Evolutionary conservation across 2,329 filamentous ascomycete species (phyloP).

Genomic region (Podosphaera aphanis): DNA sequence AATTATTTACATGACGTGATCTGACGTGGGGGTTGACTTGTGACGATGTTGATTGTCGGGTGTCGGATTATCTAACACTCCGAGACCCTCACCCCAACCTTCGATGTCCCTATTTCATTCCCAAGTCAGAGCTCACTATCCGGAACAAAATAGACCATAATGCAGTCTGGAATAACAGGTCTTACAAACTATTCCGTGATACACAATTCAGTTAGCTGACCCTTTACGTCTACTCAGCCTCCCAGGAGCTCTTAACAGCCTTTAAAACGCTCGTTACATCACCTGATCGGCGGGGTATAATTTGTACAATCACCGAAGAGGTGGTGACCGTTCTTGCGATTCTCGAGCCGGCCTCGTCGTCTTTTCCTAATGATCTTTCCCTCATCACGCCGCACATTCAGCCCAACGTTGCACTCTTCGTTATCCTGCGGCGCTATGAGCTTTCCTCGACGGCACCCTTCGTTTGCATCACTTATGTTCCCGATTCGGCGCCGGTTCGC

Average conservation of each 20-base stretch:
- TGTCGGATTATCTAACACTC: too few relatives aligned
- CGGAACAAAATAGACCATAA: slow-evolving; percentile 18
- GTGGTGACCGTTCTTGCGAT: slow-evolving; percentile 36
- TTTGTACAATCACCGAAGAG: slow-evolving; percentile 48
- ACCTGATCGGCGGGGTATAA: slow-evolving; percentile 39
- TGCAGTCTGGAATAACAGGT: slow-evolving; percentile 67
- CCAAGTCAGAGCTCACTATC: too few relatives aligned
- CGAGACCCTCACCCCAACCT: too few relatives aligned
- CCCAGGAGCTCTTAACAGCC: slow-evolving; percentile 49
- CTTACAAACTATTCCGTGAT: slow-evolving; percentile 3
- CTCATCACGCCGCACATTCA: slow-evolving; percentile 39
- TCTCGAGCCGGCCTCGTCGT: slow-evolving; percentile 27
- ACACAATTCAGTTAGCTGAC: not conserved
- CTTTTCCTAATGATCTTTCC: slow-evolving; percentile 40
- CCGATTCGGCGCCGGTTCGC: slow-evolving; percentile 53
- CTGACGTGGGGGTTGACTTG: too few relatives aligned
- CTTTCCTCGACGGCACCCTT: slow-evolving; percentile 25
- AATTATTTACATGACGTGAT: too few relatives aligned
- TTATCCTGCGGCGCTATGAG: slow-evolving; percentile 47
- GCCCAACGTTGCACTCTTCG: slow-evolving; percentile 42
- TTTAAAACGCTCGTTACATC: slow-evolving; percentile 47
- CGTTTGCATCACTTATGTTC: slow-evolving; percentile 54
- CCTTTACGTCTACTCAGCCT: slow-evolving; percentile 44
- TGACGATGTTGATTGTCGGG: too few relatives aligned
- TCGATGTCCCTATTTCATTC: too few relatives aligned